Evolutionary conservation across 2,329 filamentous ascomycete species (phyloP), one percentile per base, ranked within the genome.

Genomic region (Coniochaeta hoffmannii): DNA sequence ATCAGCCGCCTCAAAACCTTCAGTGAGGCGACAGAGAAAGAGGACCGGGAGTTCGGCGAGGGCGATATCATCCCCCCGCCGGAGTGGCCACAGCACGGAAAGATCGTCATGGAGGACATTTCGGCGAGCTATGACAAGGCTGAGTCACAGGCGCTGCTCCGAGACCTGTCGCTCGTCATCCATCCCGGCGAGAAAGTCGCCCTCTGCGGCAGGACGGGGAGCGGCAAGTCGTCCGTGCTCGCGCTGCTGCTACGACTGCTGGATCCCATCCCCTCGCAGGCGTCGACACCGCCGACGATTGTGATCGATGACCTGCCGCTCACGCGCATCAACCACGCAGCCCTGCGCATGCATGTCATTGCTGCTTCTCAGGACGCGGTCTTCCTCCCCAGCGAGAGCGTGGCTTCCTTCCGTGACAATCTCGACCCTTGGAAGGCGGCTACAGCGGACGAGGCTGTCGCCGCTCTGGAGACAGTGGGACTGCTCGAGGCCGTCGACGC

Each of bases 361-460:
- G 69, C 70, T 3, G 62, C 77, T 2, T 73, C 75, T 0, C 74
- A 77, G 60, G 75, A 76, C 10, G 59, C 70, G 1, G 69, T 74
- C 8, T 75, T 77, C 61, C 61, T 76, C 2, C 68, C 66, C 1
- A 72, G 67, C 49, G 70, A 65, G 2, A 67, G 41, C 12, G 41
- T 9, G 38, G n/a, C 65, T 32, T 68, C 61, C 1, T 71, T 69
- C 55, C 61, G 56, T 9, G 56, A 60, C 15, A 70, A 72, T 41
- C 63, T 73, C 1, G 71, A 71, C 53, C 67, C 69, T 0, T 64
- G 60, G 15, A 53, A 56, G 0, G 31, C 58, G 1, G 62, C 64
- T 0, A 63, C 63, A 0, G 30, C 51, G 0, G 58, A 52, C 0
- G 64, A 68, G 7, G 63, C 60, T 31, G 57, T 58, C 8, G 50